phyloP scores from a whole-genome alignment of 257 asterid species.

The Gentiana dahurica region DNA sequence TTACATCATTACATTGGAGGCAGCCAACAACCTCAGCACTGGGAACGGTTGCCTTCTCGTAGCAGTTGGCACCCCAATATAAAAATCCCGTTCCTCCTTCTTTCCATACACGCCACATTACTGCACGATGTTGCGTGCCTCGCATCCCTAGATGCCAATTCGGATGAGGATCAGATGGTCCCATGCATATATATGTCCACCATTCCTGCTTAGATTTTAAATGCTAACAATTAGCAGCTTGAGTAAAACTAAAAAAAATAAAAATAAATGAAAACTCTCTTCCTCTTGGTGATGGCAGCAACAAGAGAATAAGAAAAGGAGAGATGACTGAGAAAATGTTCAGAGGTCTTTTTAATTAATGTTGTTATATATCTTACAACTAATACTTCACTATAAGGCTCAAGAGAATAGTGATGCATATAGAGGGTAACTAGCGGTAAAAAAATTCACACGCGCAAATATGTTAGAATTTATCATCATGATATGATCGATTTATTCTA shows the following conservation, averaged over 20 bases:
- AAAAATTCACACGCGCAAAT: too few relatives aligned
- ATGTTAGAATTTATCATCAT: too few relatives aligned
- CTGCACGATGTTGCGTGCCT: slow-evolving; percentile 98
- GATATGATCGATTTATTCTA: too few relatives aligned
- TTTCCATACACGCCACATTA: slow-evolving; percentile 99
- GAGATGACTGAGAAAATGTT: background rate
- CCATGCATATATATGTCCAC: slow-evolving; percentile 99
- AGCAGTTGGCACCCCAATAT: slow-evolving; percentile 99
- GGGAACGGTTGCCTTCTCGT: slow-evolving; percentile 82
- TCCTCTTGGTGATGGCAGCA: too few relatives aligned
- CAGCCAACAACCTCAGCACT: slow-evolving; percentile 73
- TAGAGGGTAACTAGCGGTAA: too few relatives aligned
- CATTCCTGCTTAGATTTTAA: slow-evolving; percentile 53
- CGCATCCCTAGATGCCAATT: slow-evolving; percentile 99
- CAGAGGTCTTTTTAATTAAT: too few relatives aligned
- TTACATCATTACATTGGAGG: slow-evolving; percentile 3
- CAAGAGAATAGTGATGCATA: too few relatives aligned
- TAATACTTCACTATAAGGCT: too few relatives aligned
- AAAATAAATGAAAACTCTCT: too few relatives aligned
- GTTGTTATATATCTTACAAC: too few relatives aligned
- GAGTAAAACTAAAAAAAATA: too few relatives aligned
- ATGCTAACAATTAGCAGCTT: slow-evolving; percentile 1
- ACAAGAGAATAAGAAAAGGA: background rate
- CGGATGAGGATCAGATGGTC: slow-evolving; percentile 98
- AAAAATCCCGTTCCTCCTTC: slow-evolving; percentile 97